Base-by-base conservation (phyloP, 257 asterid species). In the Solanum habrochaites region DNA sequence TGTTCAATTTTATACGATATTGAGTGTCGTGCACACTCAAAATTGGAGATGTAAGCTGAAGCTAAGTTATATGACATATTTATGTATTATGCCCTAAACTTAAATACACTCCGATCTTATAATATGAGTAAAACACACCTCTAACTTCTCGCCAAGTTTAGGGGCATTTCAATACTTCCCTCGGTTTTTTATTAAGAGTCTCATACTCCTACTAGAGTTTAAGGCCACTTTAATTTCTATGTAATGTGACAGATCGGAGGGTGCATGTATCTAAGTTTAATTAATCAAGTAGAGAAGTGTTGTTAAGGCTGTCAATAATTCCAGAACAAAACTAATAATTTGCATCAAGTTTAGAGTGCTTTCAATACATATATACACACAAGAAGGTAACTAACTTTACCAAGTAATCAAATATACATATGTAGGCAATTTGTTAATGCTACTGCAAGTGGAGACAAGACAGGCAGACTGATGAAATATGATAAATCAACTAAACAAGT, bases 381-480 rank as follows among this genome's bases (percentile, higher is more conserved):
- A 62, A 62, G 70, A 8, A 62, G 14, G 70, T 11, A 62, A 62
- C 71, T 62, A n/a, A 62, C 71, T 64, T 64, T 64, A 64, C 71
- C 35, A 25, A 92, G 97, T 35, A 35, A 35, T n/a, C 4, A 40
- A 11, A 74, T 40, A 93, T 91, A 37, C 39, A 8, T 40, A 94
- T 77, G 83, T 93, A 45, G 98, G 95, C 92, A 95, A 74, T 94
- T 93, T 88, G 89, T 94, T 12, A 45, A 90, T 20, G 80, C 94
- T 16, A 62, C 89, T 40, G 67, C 93, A 45, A 92, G 90, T 83
- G 85, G 62, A 29, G 96, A 94, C 91, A 91, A 60, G 90, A 93
- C 96, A 4, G 98, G 98, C 32, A 93, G 91, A 87, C 88, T 95
- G 89, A 91, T 95, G 93, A 92, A 90, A 88, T 95, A 92, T 35